Base-by-base conservation (phyloP, 2,329 filamentous ascomycete species). In the Colletotrichum sp. region DNA sequence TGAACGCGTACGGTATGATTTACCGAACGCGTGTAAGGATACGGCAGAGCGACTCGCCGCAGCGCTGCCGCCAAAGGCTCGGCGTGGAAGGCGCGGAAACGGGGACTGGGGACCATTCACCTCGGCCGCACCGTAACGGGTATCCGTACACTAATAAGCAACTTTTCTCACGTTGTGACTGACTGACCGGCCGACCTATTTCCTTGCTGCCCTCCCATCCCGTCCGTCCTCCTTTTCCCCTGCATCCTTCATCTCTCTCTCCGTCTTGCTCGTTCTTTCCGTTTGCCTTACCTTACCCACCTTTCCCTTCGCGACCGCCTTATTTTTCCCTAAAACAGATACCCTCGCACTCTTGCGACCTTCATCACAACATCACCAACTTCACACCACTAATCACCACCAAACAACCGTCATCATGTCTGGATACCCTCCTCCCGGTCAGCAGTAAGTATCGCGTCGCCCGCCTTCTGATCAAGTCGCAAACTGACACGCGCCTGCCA, bases 321-420 rank as follows among this genome's bases (percentile, higher is more conserved):
- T 60, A 24, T 36, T 61, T 68, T 61, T 69, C 30, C n/a, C 67
- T 18, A 18, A 70, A 34, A 63, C 57, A 55, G 52, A 58, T 68
- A 52, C 67, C 55, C n/a, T 70, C 57, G 55, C 67, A 48, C 57
- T 70, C 43, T 63, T 63, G 60, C 72, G 67, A 66, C 43, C 60
- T 38, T 43, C 21, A 38, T 8, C 21, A 60, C 43, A 21, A 71
- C 43, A 65, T 13, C 60, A 52, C 10, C 21, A 67, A 55, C 32
- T 13, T 16, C 9, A 24, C 6, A 55, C 43, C 30, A 43, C 38
- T 57, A 60, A 69, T 65, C 74, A 67, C 60, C 63, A 69, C 57
- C 57, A 78, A 61, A 71, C 71, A 60, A 67, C 34, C 12, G 24
- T 32, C 68, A 68, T 43, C 78, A 86, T 86, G 85, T 86, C 85